Evolutionary conservation across 1,139 yeast species (phyloP).

Genomic region (Blastobotrys petasosporus): DNA sequence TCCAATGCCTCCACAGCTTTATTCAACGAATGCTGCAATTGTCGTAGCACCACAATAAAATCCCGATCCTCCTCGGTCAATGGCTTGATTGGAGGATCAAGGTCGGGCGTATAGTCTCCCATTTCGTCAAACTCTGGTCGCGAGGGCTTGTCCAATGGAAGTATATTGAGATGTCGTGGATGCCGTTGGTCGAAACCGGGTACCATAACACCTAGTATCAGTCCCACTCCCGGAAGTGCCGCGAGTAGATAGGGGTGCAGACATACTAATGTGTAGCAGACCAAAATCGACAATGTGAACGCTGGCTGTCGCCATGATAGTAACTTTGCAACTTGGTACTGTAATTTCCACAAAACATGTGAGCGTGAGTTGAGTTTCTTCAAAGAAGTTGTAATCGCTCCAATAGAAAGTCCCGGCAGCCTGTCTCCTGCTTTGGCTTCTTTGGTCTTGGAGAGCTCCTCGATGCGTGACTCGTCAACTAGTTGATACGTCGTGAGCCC

Average conservation of each 20-base stretch:
- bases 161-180: constrained; percentile 31
- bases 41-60: constrained; percentile 49
- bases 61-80: constrained; percentile 16
- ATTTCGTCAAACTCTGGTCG: constrained; percentile 15
- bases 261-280: constrained; percentile 33
- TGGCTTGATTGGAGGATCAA: constrained; percentile 6
- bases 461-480: constrained; percentile 2
- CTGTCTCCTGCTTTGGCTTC: constrained; percentile 11
- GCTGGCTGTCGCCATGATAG: constrained; percentile 32
- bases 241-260: constrained; percentile 66
- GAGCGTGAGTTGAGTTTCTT: constrained; percentile 17
- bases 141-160: constrained; percentile 12
- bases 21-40: constrained; percentile 57
- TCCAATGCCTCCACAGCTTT: constrained; percentile 50
- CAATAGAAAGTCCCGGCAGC: constrained; percentile 15
- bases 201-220: constrained; percentile 55
- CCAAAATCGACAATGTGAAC: constrained; percentile 31
- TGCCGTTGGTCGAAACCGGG: constrained; percentile 71
- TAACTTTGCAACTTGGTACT: constrained; percentile 23
- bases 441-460: constrained; percentile 6
- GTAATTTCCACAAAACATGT: constrained; percentile 20
- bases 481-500: constrained; percentile 3
- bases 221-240: constrained; percentile 54
- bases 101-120: constrained; percentile 14
- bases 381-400: constrained; percentile 17